Base-by-base conservation (phyloP, 2,329 filamentous ascomycete genomes). In the Colletotrichum shisoi region DNA sequence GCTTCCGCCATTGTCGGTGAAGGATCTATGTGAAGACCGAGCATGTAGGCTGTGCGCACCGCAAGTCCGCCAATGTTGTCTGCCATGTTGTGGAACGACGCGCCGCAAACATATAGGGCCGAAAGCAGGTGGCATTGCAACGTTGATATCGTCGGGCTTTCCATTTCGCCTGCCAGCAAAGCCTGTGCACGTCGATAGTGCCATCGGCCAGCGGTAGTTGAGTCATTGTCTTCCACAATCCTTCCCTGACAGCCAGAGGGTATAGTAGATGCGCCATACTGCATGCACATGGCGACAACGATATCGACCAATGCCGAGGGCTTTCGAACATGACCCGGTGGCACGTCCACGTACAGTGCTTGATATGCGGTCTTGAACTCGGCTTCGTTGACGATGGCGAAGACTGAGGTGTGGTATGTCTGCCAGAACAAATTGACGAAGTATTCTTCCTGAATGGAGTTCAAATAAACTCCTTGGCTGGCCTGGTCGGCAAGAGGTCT, bases 291-390 rank as follows among this genome's bases (percentile, higher is more conserved):
- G 0, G 84, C 84, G 17, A 86, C 72, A 40, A 85, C 73, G 27
- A 85, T 84, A 64, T 86, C 84, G 1, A 83, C 81, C 0, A 86
- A 75, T 1, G 84, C 78, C 3, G 83, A 86, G 2, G 79, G 75
- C 9, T 45, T 57, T 15, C 54, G 54, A 31, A n/a, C 9, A 34
- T 44, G 15, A 1, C 54, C 44, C 7, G 21, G 6, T 3, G 39
- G 51, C 60, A 78, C 79, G 12, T 71, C 65, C 9, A 62, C 72
- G 78, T 80, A 82, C 8, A 83, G 73, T 0, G 79, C 80, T 7
- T 76, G 72, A 64, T 83, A 82, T 62, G 83, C 76, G 9, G 74
- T 74, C 56, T 75, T 77, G 64, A 84, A 84, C 40, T 80, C 79
- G 3, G 71, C 66, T 66, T 83, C 80, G 21, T 83, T 77, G 3